These are phyloP conservation scores for Mycena albidolilacea DNA, from an alignment of 768 basidiomycete species.

Conservation along the genomic window DNA sequence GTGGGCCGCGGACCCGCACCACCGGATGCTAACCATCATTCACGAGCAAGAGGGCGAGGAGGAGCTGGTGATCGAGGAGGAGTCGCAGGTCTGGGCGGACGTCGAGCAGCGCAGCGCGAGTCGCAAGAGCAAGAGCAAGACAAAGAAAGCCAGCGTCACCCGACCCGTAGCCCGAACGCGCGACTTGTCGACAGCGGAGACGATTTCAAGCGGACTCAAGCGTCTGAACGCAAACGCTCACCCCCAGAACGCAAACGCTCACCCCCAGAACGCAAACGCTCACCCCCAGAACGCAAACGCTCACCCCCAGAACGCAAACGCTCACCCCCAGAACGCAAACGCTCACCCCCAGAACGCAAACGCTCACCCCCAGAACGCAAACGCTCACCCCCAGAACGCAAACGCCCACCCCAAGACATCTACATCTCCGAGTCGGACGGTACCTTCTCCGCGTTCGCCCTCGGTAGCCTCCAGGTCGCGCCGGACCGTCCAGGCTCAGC, in stretches of 20 bases:
- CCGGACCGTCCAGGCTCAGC: not conserved
- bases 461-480: not conserved
- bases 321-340: too few relatives aligned
- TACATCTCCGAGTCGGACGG: not conserved
- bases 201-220: conserved; percentile 38
- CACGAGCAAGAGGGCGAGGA: conserved; percentile 10
- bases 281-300: not conserved
- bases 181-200: conserved; percentile 31
- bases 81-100: not conserved
- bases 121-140: not conserved
- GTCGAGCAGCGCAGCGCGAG: not conserved
- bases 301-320: not conserved
- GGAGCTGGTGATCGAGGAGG: not conserved
- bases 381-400: too few relatives aligned
- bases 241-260: not conserved
- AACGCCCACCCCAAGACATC: not conserved
- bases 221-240: conserved; percentile 3
- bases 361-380: not conserved
- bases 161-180: conserved; percentile 10
- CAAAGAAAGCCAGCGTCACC: not conserved
- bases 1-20: conserved; percentile 31
- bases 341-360: not conserved
- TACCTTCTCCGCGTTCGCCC: not conserved
- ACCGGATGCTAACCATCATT: conserved; percentile 29
- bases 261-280: too few relatives aligned